Evolutionary conservation across 176 grass and related monocot species (phyloP), one percentile per base, ranked within the genome.

Genomic region (Avena insularis): DNA sequence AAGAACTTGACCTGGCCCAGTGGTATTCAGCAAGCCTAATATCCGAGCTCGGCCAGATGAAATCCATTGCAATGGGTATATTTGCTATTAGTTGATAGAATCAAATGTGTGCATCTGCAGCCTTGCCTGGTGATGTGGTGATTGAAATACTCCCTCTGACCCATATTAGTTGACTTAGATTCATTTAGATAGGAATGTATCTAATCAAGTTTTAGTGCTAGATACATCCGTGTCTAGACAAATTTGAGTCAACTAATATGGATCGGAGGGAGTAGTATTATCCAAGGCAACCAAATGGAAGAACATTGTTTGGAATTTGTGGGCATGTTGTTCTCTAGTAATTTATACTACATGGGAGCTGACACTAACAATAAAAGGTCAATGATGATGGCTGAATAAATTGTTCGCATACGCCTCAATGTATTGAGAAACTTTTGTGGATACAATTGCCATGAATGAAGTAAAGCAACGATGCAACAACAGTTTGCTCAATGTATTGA

Each of bases 1-100:
- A 98, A 98, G 83, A 96, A 94, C 67, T 70, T 94, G 76, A 98
- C 92, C 0, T 98, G 96, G 96, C 72, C 90, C 15, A 98, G 93
- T 77, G 96, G 96, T 31, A 90, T 98, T 77, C 21, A 91, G 84
- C 86, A 93, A 75, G 85, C 65, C 1, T 92, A 81, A 95, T 73
- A 25, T 75, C 40, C 15, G 20, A 57, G 54, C 36, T 49, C 72
- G 8, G 0, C 11, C 36, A 0, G 12, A n/a, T 67, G 2, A 59
- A 59, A 33, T 53, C 25, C 36, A 67, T 19, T 54, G 6, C 6
- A 16, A 57, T 58, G 16, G 14, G n/a, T 36, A 5, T 35, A 64
- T 71, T 10, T 36, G 36, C 36, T 36, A 36, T 36, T 33, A 14
- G 46, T 83, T 15, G 11, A 23, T 73, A 20, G 17, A 21, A 6